Base-by-base conservation (phyloP, 306 rosid species). In the Phaseolus lunatus region DNA sequence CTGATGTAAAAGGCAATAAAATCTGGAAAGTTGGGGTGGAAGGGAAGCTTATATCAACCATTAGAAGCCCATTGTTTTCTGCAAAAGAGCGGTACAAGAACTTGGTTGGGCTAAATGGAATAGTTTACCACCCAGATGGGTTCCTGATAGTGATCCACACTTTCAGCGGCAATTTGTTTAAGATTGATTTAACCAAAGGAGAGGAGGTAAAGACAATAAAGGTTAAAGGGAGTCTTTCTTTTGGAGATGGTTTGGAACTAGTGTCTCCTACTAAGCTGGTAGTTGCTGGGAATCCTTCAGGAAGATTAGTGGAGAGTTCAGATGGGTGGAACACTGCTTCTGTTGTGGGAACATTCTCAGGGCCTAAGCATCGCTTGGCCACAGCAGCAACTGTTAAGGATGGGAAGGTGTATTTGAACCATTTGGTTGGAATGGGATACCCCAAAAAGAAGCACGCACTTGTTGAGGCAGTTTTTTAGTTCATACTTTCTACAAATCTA, bases 251-350 rank as follows among this genome's bases (percentile, higher is more conserved):
- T 8, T 68, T 90, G n/a, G 97, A 81, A 80, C 58, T 92, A 4
- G 48, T 95, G 41, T 88, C 97, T 81, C 89, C 89, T 12, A 87
- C 90, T 4, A 87, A 95, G 85, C 67, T 92, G 7, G 92, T 92
- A 48, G 97, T 92, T 33, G 99, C 97, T 2, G 97, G 94, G 37
- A 87, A 31, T 41, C 93, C 96, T 64, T 86, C 97, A 6, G 98
- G 78, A 18, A 86, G 99, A 69, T 83, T 92, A 16, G 97, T 90
- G 15, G 97, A 88, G 84, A 95, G 99, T 75, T 59, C 78, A 9
- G 97, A 95, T 72, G 97, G 99, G 74, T 92, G 99, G 99, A 82
- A 88, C 31, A 86, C 92, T 0, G 99, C 94, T 76, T 83, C 92
- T 20, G 80, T 91, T 18, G 89, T 78, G 66, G 87, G 81, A 9